Percentiles rank a stretch among this genome's conserved stretches.
Conservation (phyloP, 495 filamentous ascomycete species). For the Trichoderma gamsii region DNA sequence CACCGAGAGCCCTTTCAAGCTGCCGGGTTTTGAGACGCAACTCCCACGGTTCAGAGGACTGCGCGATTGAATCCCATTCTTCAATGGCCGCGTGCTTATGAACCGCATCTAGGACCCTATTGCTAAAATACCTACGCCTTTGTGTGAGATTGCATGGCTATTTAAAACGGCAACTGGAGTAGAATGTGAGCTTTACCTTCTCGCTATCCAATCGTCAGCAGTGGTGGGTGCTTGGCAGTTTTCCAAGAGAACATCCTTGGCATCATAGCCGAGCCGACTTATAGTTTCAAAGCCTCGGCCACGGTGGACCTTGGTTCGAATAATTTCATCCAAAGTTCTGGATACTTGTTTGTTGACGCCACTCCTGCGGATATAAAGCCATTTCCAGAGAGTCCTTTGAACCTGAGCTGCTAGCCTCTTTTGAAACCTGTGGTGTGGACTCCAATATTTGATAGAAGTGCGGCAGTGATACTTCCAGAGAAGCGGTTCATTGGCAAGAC, state of each 20-base stretch:
- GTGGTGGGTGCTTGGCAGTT: conserved; percentile 55
- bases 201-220: conserved; percentile 68
- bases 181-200: conserved; percentile 50
- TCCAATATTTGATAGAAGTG: conserved; percentile 65
- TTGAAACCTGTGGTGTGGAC: conserved; percentile 54
- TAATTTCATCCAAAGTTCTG: conserved; percentile 59
- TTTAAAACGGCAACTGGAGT: background rate
- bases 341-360: conserved; percentile 49
- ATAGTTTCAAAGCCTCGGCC: conserved; percentile 64
- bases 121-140: conserved; percentile 61
- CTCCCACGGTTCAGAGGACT: background rate
- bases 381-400: conserved; percentile 68
- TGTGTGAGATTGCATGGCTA: conserved; percentile 15
- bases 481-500: conserved; percentile 60
- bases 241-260: conserved; percentile 72
- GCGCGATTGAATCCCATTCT: conserved; percentile 49
- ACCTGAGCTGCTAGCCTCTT: conserved; percentile 45
- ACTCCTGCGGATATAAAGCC: conserved; percentile 57
- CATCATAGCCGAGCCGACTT: conserved; percentile 71
- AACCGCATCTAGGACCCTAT: conserved; percentile 66
- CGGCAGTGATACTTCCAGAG: conserved; percentile 76
- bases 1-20: conserved; percentile 69
- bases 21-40: conserved; percentile 41
- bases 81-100: conserved; percentile 72
- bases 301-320: conserved; percentile 60